Conservation (phyloP, 805 yeast genomes). For the Saccharomycodes ludwigii region DNA sequence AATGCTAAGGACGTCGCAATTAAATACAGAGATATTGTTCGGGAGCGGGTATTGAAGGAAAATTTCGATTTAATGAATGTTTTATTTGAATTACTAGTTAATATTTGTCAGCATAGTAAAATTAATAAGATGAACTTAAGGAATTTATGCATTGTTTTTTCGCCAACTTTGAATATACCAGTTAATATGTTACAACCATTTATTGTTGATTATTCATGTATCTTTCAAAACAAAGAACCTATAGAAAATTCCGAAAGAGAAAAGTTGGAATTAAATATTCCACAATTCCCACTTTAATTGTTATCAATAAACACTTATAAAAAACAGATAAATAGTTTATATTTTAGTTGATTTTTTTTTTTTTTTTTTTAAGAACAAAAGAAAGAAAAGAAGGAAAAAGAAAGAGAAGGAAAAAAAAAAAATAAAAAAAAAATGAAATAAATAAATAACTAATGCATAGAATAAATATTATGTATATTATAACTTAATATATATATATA, state of each 20-base stretch:
- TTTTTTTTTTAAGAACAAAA: not conserved
- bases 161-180: slow-evolving; percentile 66
- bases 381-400: slow-evolving; percentile 13
- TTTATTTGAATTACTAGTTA: slow-evolving; percentile 53
- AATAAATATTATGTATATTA: too few species aligned
- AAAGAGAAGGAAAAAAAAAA: too few species aligned
- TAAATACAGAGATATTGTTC: slow-evolving; percentile 24
- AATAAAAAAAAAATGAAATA: too few species aligned
- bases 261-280: slow-evolving; percentile 39
- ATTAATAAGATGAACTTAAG: slow-evolving; percentile 74
- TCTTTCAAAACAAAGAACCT: slow-evolving; percentile 44
- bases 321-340: slow-evolving; percentile 2
- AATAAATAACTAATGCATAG: too few species aligned
- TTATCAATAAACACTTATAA: too few species aligned
- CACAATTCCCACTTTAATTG: slow-evolving; percentile 26
- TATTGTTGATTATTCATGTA: slow-evolving; percentile 47
- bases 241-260: slow-evolving; percentile 28
- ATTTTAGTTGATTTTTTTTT: too few species aligned
- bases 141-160: slow-evolving; percentile 70
- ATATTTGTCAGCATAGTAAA: slow-evolving; percentile 47
- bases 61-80: slow-evolving; percentile 50
- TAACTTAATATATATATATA: too few species aligned
- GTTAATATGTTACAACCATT: slow-evolving; percentile 46
- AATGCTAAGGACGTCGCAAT: slow-evolving; percentile 16
- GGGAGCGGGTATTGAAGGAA: slow-evolving; percentile 32